phyloP scores from a whole-genome alignment of 2,329 filamentous ascomycete genomes.

The Cryphonectria radicalis region DNA sequence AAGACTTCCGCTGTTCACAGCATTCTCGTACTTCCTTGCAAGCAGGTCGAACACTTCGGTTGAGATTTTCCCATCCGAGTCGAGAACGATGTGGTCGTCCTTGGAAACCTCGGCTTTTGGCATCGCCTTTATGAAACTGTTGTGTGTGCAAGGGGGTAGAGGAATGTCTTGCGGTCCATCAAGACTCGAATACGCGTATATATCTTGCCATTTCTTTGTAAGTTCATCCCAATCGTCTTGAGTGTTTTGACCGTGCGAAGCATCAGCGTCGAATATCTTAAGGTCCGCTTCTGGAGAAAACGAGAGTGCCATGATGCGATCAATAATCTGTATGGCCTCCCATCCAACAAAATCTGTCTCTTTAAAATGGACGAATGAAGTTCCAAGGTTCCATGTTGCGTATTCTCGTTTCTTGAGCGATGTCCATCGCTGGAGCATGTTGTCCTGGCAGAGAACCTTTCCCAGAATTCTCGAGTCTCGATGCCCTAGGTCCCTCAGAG shows the following conservation, averaged over 20 bases:
- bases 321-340: neutral
- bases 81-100: neutral
- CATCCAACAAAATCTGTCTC: neutral
- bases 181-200: neutral
- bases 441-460: neutral
- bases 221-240: neutral
- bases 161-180: neutral
- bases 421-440: neutral
- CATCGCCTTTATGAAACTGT: neutral
- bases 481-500: neutral
- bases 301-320: neutral
- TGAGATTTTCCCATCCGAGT: neutral
- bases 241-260: too few species aligned
- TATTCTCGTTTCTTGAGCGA: neutral
- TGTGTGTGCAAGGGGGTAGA: neutral
- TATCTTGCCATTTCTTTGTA: neutral
- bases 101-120: neutral
- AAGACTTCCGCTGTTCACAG: neutral
- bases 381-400: neutral
- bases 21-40: neutral
- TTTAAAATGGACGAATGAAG: neutral
- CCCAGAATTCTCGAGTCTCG: neutral
- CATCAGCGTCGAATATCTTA: neutral
- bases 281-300: neutral
- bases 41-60: neutral